phyloP scores from a whole-genome alignment of 176 grass and related monocot genomes.

The Puya raimondii region DNA sequence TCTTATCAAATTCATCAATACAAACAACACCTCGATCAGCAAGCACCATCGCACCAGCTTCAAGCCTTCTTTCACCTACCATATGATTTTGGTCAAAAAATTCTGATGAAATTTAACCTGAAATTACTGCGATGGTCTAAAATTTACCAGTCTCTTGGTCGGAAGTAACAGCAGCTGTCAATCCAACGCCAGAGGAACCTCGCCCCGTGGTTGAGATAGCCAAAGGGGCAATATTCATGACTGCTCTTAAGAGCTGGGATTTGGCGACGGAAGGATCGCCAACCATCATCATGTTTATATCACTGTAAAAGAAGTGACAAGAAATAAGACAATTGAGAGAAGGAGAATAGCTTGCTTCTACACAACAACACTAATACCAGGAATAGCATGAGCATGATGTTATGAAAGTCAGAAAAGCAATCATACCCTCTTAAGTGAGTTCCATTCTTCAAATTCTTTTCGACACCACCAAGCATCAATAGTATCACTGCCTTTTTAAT shows the following conservation, averaged over 20 bases:
- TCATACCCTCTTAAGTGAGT: constrained; percentile 98
- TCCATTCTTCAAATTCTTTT: constrained; percentile 97
- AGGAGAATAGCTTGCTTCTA: not conserved
- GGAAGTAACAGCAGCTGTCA: constrained; percentile 90
- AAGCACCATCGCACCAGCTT: constrained; percentile 99
- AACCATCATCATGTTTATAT: constrained; percentile 99
- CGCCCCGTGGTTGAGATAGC: constrained; percentile 94
- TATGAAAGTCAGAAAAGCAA: not conserved
- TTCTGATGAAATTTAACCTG: not conserved
- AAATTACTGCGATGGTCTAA: not conserved
- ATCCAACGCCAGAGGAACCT: constrained; percentile 95
- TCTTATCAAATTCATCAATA: constrained; percentile 99
- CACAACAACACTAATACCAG: not conserved
- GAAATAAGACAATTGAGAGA: not conserved
- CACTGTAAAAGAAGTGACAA: constrained; percentile 39
- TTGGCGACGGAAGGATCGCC: constrained; percentile 98
- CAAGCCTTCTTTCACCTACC: constrained; percentile 92
- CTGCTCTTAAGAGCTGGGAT: constrained; percentile 86
- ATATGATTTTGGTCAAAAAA: constrained; percentile 9
- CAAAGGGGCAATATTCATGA: constrained; percentile 92
- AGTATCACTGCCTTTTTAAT: constrained; percentile 95
- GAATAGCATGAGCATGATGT: not conserved
- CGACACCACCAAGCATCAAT: constrained; percentile 92
- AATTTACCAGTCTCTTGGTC: constrained; percentile 91
- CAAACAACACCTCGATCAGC: constrained; percentile 91